Evolutionary conservation across 2,329 filamentous ascomycete species (phyloP).

Genomic region (Annulohypoxylon truncatum): DNA sequence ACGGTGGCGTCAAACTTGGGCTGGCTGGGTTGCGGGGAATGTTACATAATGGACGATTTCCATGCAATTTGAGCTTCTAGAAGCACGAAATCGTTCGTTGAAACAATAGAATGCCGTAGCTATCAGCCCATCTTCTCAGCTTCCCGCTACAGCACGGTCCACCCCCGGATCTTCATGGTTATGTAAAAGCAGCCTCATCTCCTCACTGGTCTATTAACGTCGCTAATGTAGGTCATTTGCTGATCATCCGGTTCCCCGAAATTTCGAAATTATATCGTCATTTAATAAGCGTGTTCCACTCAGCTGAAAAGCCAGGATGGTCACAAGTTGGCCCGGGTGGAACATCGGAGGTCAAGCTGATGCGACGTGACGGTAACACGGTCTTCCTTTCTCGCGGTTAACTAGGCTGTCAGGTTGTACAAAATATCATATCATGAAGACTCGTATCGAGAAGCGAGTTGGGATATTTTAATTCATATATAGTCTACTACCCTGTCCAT

Average conservation of each 20-base stretch:
- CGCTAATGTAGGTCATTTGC: neutral
- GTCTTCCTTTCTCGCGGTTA: neutral
- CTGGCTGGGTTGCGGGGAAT: neutral
- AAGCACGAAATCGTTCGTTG: neutral
- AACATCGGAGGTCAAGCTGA: neutral
- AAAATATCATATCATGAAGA: neutral
- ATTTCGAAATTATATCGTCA: neutral
- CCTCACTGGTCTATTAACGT: neutral
- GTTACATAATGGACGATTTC: neutral
- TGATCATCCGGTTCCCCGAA: neutral
- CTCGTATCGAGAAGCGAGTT: neutral
- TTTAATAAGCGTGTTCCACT: neutral
- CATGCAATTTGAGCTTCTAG: neutral
- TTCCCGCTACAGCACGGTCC: neutral
- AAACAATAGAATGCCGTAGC: neutral
- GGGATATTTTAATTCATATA: neutral
- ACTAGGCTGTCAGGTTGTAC: neutral
- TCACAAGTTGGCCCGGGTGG: neutral
- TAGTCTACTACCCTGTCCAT: neutral
- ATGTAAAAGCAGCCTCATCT: neutral
- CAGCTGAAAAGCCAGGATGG: neutral
- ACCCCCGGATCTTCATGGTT: neutral
- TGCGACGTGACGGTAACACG: neutral
- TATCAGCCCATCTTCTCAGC: neutral
- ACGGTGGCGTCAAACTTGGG: neutral